phyloP scores from a whole-genome alignment of 768 basidiomycete genomes.

The Russula ochroleuca region DNA sequence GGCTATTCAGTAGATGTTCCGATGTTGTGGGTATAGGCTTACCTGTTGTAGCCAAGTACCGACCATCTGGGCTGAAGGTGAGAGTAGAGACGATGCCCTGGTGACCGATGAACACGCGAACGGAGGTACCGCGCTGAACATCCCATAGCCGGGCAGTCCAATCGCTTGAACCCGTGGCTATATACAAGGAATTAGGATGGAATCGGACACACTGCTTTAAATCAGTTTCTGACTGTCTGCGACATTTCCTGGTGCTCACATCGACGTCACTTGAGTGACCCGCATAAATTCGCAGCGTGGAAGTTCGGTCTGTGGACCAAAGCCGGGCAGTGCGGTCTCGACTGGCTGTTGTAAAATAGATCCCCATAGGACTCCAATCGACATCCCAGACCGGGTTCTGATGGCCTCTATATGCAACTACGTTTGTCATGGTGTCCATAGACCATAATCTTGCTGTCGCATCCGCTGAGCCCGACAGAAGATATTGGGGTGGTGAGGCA shows the following conservation, averaged over 20 bases:
- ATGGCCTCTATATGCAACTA: slow-evolving; percentile 93
- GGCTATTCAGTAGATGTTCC: slow-evolving; percentile 4
- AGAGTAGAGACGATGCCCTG: slow-evolving; percentile 82
- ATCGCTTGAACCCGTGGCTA: slow-evolving; percentile 95
- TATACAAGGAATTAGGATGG: slow-evolving; percentile 95
- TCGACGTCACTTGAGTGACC: slow-evolving; percentile 97
- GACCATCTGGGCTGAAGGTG: slow-evolving; percentile 90
- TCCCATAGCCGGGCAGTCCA: slow-evolving; percentile 97
- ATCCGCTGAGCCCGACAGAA: slow-evolving; percentile 91
- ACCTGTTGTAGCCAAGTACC: slow-evolving; percentile 90
- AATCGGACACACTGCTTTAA: slow-evolving; percentile 80
- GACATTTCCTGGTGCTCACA: slow-evolving; percentile 48
- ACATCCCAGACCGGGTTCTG: slow-evolving; percentile 99
- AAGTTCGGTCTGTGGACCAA: slow-evolving; percentile 91
- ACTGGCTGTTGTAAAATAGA: slow-evolving; percentile 97
- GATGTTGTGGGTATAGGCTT: slow-evolving; percentile 9
- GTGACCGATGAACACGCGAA: slow-evolving; percentile 94
- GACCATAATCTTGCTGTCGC: slow-evolving; percentile 92
- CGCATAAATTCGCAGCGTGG: slow-evolving; percentile 85
- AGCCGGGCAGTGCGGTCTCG: slow-evolving; percentile 91
- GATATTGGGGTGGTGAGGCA: slow-evolving; percentile 75
- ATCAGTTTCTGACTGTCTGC: slow-evolving; percentile 1
- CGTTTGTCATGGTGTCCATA: slow-evolving; percentile 87
- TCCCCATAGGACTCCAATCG: slow-evolving; percentile 96
- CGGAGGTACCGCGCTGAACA: slow-evolving; percentile 90